Conservation (phyloP, 164 flowering plant genomes). For the Amborella trichopoda region DNA sequence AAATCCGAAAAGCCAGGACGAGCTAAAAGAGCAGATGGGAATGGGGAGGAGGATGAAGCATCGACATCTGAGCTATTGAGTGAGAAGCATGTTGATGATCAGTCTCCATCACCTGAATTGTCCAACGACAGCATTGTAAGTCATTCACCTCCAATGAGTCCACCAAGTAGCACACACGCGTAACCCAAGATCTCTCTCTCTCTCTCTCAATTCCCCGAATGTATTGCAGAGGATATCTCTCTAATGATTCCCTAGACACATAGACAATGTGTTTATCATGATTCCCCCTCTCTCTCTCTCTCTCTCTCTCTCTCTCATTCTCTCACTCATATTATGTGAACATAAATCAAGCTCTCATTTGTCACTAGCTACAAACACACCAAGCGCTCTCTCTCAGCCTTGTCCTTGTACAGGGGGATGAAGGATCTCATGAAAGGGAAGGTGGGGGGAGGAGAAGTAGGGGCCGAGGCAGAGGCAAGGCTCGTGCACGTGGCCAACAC, state of each 20-base stretch:
- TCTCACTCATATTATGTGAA: not conserved
- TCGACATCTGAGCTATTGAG: conserved; percentile 39
- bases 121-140: conserved; percentile 39
- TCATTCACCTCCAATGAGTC: not conserved
- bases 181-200: not conserved
- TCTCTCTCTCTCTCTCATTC: not conserved
- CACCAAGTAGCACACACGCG: not conserved
- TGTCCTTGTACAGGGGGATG: conserved; percentile 54
- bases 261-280: too few relatives aligned
- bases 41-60: conserved; percentile 45
- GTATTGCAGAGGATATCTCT: too few relatives aligned
- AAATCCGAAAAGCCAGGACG: conserved; percentile 44
- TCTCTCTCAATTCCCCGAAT: too few relatives aligned
- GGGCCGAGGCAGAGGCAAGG: conserved; percentile 49
- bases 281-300: not conserved
- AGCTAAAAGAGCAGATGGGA: conserved; percentile 40
- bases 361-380: too few relatives aligned
- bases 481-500: conserved; percentile 51
- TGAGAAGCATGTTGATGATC: conserved; percentile 46
- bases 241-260: too few relatives aligned
- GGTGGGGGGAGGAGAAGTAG: conserved; percentile 47
- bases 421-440: conserved; percentile 36
- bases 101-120: conserved; percentile 24
- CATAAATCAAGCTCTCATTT: too few relatives aligned
- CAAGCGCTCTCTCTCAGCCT: too few relatives aligned